These are phyloP conservation scores for Microascus cirrosus DNA, from an alignment of 2,329 filamentous ascomycete species.

Conservation along the genomic window DNA sequence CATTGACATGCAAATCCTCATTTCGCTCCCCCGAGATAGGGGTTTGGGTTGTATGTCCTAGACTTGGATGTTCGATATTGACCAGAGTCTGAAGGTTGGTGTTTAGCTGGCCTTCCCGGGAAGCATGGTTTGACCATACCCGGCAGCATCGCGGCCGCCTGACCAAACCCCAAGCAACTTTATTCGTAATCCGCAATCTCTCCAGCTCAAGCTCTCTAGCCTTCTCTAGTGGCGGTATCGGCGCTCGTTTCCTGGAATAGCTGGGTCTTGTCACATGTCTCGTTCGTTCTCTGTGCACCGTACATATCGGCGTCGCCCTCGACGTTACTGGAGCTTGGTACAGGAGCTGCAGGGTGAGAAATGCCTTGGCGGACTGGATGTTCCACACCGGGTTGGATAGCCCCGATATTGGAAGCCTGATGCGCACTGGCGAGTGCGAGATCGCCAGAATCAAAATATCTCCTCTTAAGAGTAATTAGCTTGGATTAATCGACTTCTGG, in stretches of 20 bases:
- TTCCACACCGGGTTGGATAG: constrained; percentile 3
- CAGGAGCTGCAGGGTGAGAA: constrained; percentile 2
- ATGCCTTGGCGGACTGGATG: constrained; percentile 5
- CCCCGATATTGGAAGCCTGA: constrained; percentile 4
- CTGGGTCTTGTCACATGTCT: background rate
- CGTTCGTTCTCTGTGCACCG: background rate
- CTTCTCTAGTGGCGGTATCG: background rate
- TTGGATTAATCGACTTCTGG: background rate
- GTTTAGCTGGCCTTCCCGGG: too few relatives aligned
- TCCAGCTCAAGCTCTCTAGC: background rate
- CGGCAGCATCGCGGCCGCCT: too few relatives aligned
- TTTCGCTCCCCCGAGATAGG: too few relatives aligned
- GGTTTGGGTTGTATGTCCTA: too few relatives aligned
- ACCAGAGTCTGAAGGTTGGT: too few relatives aligned
- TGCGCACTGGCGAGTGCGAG: constrained; percentile 4
- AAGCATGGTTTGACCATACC: too few relatives aligned
- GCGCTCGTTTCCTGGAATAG: background rate
- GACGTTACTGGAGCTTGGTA: constrained; percentile 5
- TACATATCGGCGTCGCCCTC: background rate
- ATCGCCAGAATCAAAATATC: constrained; percentile 6
- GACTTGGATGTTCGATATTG: too few relatives aligned
- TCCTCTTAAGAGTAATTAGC: background rate
- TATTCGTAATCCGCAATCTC: background rate
- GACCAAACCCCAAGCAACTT: too few relatives aligned
- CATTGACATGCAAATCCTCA: too few relatives aligned